Base-by-base conservation (phyloP, 1,284 basidiomycete species). In the Lignosus rhinocerotis region DNA sequence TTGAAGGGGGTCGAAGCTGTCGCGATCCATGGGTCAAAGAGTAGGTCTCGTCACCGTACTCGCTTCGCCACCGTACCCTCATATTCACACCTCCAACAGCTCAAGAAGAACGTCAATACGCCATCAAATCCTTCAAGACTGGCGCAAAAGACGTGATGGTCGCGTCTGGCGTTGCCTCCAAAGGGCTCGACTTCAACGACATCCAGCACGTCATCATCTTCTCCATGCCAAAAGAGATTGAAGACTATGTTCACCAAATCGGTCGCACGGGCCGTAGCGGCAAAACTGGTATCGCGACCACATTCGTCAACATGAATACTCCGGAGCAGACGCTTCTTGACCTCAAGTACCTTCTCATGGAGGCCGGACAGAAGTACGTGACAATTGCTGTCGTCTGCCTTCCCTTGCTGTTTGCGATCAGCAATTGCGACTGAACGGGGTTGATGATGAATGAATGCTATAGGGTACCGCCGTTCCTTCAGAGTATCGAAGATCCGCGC, bases 61-160 rank as follows among this genome's bases (percentile, higher is more conserved):
- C 11, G 7, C 6, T 47, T 44, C 36, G 30, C 17, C 16, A 3
- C n/a, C 12, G 50, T 55, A 3, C 16, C 11, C 44, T 52, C 31
- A 32, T 47, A 50, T 67, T 8, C 62, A 51, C 47, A 41, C 34
- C 53, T 33, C 11, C 66, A 25, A 25, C 4, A 96, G 94, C 92
- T 6, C 97, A 99, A 75, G 97, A 99, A 76, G 97, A 99, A 75
- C 91, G 97, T 21, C 96, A 99, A 74, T 99, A 98, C 69, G 97
- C 97, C 17, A 98, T 99, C 75, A 93, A 92, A 66, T 90, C 94
- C 0, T 99, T 99, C 83, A 98, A 98, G 71, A 87, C 90, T 1
- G 96, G 96, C 19, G 91, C 89, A 48, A 98, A 98, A 72, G 97
- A 99, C 72, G 96, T 99, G 54, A 98, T 99, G 96, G 97, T 99